These are phyloP conservation scores for Ogataea nitratoaversa DNA, from an alignment of 805 yeast genomes.

Conservation along the genomic window DNA sequence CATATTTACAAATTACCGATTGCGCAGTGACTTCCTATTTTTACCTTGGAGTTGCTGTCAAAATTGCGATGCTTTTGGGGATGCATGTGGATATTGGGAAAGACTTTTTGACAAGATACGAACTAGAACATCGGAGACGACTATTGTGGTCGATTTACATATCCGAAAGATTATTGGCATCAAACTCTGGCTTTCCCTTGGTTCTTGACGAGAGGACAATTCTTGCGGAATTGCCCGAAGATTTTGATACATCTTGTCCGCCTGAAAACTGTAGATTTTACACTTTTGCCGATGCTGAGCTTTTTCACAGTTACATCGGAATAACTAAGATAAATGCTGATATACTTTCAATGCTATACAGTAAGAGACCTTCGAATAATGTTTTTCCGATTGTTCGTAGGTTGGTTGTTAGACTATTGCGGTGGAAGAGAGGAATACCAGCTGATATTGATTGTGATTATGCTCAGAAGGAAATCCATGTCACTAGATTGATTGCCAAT, in stretches of 20 bases:
- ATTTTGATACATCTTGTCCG: constrained; percentile 51
- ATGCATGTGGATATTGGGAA: constrained; percentile 71
- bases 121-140: constrained; percentile 38
- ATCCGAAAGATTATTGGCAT: constrained; percentile 54
- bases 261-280: constrained; percentile 50
- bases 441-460: constrained; percentile 58
- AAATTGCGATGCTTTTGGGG: constrained; percentile 60
- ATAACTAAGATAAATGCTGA: constrained; percentile 68
- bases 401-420: constrained; percentile 54
- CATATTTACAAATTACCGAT: constrained; percentile 67
- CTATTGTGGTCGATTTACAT: constrained; percentile 24
- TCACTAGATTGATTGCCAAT: constrained; percentile 59
- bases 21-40: constrained; percentile 67
- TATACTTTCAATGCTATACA: constrained; percentile 58
- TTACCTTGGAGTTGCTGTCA: constrained; percentile 62
- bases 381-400: constrained; percentile 63
- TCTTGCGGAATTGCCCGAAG: constrained; percentile 62
- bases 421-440: constrained; percentile 61
- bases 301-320: constrained; percentile 60
- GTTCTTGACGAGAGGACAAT: constrained; percentile 70
- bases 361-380: constrained; percentile 60
- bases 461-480: constrained; percentile 35
- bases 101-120: constrained; percentile 39
- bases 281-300: constrained; percentile 67
- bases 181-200: constrained; percentile 68